phyloP scores from a whole-genome alignment of 192 early-diverging fungal species.

The Entomortierella chlamydospora region DNA sequence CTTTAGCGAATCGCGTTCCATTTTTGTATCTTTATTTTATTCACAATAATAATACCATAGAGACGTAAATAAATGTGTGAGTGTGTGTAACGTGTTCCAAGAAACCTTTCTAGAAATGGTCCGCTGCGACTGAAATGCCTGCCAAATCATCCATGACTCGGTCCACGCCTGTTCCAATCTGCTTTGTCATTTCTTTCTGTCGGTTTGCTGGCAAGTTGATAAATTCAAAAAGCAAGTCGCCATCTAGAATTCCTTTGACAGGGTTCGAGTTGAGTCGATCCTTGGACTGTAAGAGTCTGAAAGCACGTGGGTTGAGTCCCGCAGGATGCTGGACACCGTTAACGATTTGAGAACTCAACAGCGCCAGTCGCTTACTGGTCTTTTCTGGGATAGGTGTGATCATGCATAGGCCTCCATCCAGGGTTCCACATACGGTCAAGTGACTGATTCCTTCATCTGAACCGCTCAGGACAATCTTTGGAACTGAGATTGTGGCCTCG shows the following conservation, averaged over 20 bases:
- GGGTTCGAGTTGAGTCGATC: slow-evolving; percentile 79
- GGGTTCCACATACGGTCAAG: slow-evolving; percentile 63
- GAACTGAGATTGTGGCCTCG: slow-evolving; percentile 68
- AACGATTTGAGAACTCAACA: slow-evolving; percentile 87
- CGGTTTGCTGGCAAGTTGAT: slow-evolving; percentile 70
- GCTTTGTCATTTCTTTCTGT: slow-evolving; percentile 90
- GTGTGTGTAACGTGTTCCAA: too few relatives aligned
- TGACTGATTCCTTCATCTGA: slow-evolving; percentile 44
- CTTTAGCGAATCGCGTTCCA: too few relatives aligned
- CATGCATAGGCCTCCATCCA: slow-evolving; percentile 76
- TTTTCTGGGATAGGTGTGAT: slow-evolving; percentile 89
- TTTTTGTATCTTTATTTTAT: background rate
- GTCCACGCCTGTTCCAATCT: slow-evolving; percentile 87
- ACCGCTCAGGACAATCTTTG: slow-evolving; percentile 47
- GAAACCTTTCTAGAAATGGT: slow-evolving; percentile 85
- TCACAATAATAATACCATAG: background rate
- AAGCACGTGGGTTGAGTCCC: slow-evolving; percentile 94
- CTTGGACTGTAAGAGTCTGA: slow-evolving; percentile 70
- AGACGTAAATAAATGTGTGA: too few relatives aligned
- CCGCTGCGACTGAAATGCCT: slow-evolving; percentile 70
- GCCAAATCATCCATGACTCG: slow-evolving; percentile 87
- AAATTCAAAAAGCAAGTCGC: slow-evolving; percentile 83
- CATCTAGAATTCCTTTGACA: slow-evolving; percentile 85
- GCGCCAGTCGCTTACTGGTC: slow-evolving; percentile 89
- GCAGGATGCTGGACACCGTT: slow-evolving; percentile 84